Evolutionary conservation across 2,329 filamentous ascomycete genomes (phyloP), one percentile per base, ranked within the genome.

Genomic region (Pseudocercospora eumusae): DNA sequence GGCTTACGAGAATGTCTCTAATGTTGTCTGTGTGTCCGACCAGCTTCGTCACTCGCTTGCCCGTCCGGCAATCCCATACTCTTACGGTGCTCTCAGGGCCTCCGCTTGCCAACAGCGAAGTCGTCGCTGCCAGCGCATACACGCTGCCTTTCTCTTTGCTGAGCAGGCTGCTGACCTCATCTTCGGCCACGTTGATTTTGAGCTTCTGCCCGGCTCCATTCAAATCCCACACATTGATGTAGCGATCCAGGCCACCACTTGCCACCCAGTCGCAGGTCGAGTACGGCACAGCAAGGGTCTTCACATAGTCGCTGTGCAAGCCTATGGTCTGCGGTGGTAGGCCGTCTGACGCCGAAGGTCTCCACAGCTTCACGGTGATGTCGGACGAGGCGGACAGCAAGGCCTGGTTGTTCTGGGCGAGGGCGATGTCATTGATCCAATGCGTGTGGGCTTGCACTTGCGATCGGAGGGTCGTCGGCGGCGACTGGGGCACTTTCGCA

Each of bases 1-100:
- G 87, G 70, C 91, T 96, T 67, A 99, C 87, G 57, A 99, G 81
- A 65, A 99, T 92, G 69, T 93, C 89, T 53, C 95, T 88, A 68
- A 99, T 88, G 68, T 93, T 97, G 81, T 96, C 93, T 20, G 93
- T 96, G 75, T 99, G 95, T 4, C 95, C 95, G 21, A 98, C 92
- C 68, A 99, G 93, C 76, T 97, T 98, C 66, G 93, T 98, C 62
- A 98, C 89, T 65, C 91, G 86, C 78, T 95, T 92, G 60, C 93
- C 93, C 9, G 91, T 89, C 70, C 89, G 88, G 53, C 92, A 86
- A 76, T 99, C 95, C 90, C 96, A 97, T 13, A 99, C 81, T 57
- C 95, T 86, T 33, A 98, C 91, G 47, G 92, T 92, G 73, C 92
- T 95, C 78, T 99, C 95, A 0, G 95, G 95, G 0, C 95, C 95